Evolutionary conservation across 176 grass and related monocot genomes (phyloP), one percentile per base, ranked within the genome.

Genomic region (Thalia dealbata): DNA sequence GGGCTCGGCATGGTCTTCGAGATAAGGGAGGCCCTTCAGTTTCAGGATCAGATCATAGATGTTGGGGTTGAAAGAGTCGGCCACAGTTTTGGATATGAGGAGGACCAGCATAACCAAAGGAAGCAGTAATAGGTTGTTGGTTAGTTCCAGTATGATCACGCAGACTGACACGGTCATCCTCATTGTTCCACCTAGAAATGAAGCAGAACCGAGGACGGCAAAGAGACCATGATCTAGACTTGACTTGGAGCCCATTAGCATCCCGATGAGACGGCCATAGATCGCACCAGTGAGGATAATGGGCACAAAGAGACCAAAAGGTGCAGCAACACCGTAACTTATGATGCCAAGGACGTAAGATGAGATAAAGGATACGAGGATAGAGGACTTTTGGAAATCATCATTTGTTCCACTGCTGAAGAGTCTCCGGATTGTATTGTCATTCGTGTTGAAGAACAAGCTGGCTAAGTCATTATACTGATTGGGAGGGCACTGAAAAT

Each of bases 381-480:
- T 86, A 56, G 93, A 92, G 8, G 54, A 64, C 18, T 79, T 81
- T 35, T 90, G 89, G 82, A 92, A 92, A 24, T 88, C 74, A 82
- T 96, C 87, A 75, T 88, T 84, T 70, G 81, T 82, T 70, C 89
- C 89, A 2, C 84, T 92, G 50, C 60, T 67, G 80, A 78, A 96
- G 52, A 96, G 89, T 80, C 88, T 96, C 60, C 89, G 86, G 78
- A 96, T 96, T 5, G 89, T 87, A 63, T 96, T 81, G 73, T 97
- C 93, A 45, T 97, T 92, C 76, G 84, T 92, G 83, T 90, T 90
- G 70, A 97, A 88, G 27, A 97, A 82, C 3, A 97, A 84, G 61
- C 89, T 92, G 9, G 93, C 93, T 0, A 97, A 87, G 76, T 97
- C 93, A 74, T 97, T 97, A 76, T 97, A 97, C 54, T 97, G 81